Evolutionary conservation across 2,329 filamentous ascomycete genomes (phyloP).

Genomic region (Clarireedia paspali): DNA sequence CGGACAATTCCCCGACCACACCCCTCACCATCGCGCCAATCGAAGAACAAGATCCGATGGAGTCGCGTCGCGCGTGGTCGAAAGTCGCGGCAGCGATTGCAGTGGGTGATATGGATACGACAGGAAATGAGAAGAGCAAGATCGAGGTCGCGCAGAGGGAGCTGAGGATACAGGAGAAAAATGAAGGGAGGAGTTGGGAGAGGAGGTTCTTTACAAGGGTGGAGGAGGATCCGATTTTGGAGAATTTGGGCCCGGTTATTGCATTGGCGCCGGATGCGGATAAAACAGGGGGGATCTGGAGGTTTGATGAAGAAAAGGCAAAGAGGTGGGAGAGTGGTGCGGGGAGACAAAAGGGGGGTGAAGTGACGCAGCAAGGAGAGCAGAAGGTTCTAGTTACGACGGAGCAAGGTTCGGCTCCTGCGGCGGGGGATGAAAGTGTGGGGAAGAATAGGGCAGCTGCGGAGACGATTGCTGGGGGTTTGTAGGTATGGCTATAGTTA

Average conservation of each 20-base stretch:
- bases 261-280: slow-evolving; percentile 40
- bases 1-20: slow-evolving; percentile 49
- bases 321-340: slow-evolving; percentile 1
- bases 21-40: slow-evolving; percentile 64
- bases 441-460: neutral
- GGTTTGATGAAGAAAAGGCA: slow-evolving; percentile 47
- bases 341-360: neutral
- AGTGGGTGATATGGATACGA: slow-evolving; percentile 75
- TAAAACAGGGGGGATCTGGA: slow-evolving; percentile 65
- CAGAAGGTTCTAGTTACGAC: too few relatives aligned
- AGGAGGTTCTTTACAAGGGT: slow-evolving; percentile 69
- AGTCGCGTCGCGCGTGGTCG: slow-evolving; percentile 81
- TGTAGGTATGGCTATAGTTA: neutral
- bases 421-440: too few relatives aligned
- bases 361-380: neutral
- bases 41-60: slow-evolving; percentile 76
- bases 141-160: slow-evolving; percentile 86
- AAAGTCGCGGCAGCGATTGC: slow-evolving; percentile 77
- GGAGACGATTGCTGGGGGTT: neutral
- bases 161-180: slow-evolving; percentile 64
- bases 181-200: slow-evolving; percentile 72
- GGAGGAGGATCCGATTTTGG: slow-evolving; percentile 37
- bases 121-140: slow-evolving; percentile 71
- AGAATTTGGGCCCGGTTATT: slow-evolving; percentile 35
- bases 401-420: too few relatives aligned